Percentiles rank a stretch among this genome's conserved stretches.
These are phyloP conservation scores for Ambrosia hybrid DNA, from an alignment of 140 eudicot genomes.

Conservation along the genomic window DNA sequence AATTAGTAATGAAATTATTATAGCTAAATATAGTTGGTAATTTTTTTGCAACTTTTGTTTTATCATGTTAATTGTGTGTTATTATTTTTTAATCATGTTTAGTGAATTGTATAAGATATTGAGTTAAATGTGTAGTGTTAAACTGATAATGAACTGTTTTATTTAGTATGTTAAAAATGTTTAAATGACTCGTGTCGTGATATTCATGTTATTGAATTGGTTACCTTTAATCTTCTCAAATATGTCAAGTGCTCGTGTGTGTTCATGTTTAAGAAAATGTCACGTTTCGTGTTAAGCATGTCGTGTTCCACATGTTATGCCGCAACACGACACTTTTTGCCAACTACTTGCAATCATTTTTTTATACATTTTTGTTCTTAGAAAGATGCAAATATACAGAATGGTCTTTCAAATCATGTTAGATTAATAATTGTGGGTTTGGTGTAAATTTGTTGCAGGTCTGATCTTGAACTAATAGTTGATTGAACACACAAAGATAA, in stretches of 20 bases:
- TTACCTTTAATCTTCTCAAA: too few species aligned
- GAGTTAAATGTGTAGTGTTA: too few species aligned
- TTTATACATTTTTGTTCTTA: not conserved
- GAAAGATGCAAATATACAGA: not conserved
- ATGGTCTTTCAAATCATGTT: not conserved
- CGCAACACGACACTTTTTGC: too few species aligned
- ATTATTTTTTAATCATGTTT: too few species aligned
- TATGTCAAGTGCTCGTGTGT: not conserved
- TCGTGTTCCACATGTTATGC: not conserved
- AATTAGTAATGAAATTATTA: too few species aligned
- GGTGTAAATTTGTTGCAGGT: conserved; percentile 15
- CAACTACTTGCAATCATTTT: not conserved
- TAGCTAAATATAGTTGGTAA: too few species aligned
- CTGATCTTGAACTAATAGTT: not conserved
- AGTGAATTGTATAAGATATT: too few species aligned
- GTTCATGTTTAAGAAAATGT: too few species aligned
- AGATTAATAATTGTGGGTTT: not conserved
- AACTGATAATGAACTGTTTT: not conserved
- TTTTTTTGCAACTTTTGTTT: not conserved
- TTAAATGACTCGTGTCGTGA: not conserved
- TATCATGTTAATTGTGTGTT: not conserved
- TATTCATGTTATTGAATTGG: not conserved
- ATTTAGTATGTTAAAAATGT: too few species aligned
- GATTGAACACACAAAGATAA: conserved; percentile 8
- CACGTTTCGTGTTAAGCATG: not conserved